phyloP scores from a whole-genome alignment of 352 stramenopile species.

The Globisporangium paddicum region DNA sequence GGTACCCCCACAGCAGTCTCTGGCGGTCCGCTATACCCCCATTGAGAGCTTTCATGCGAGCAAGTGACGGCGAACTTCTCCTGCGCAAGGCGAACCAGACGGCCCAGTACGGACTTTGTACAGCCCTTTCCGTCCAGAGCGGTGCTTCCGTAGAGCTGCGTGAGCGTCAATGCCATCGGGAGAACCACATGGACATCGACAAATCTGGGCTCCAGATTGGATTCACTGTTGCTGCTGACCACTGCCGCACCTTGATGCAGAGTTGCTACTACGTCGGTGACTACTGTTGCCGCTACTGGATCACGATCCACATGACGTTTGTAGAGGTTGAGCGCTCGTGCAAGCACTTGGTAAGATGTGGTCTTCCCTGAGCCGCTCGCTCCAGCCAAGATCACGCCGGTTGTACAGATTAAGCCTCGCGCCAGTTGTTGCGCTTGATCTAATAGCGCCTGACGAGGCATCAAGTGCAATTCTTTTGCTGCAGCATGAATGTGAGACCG shows the following conservation, averaged over 20 bases:
- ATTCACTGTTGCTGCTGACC: background rate
- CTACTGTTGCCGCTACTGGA: background rate
- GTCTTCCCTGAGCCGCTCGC: conserved; percentile 32
- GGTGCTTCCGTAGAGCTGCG: conserved; percentile 42
- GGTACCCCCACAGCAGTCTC: background rate
- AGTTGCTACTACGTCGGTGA: background rate
- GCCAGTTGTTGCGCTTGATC: conserved; percentile 10
- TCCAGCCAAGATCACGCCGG: conserved; percentile 24
- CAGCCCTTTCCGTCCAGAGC: conserved; percentile 26
- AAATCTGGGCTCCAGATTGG: background rate
- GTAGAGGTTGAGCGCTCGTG: conserved; percentile 21
- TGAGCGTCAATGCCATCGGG: conserved; percentile 31
- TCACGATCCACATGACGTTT: background rate
- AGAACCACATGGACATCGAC: conserved; percentile 24
- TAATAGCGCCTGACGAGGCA: conserved; percentile 21
- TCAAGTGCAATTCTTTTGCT: conserved; percentile 6
- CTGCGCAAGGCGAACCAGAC: conserved; percentile 28
- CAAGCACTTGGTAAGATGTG: conserved; percentile 27
- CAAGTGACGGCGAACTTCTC: conserved; percentile 15
- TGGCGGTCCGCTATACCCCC: background rate
- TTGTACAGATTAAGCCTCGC: background rate
- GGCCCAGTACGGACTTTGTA: conserved; percentile 31
- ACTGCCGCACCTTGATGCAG: background rate
- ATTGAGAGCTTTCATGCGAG: background rate
- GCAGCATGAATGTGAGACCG: background rate